Evolutionary conservation across 345 rosid genomes (phyloP).

Genomic region (Eucalyptus brandiana): DNA sequence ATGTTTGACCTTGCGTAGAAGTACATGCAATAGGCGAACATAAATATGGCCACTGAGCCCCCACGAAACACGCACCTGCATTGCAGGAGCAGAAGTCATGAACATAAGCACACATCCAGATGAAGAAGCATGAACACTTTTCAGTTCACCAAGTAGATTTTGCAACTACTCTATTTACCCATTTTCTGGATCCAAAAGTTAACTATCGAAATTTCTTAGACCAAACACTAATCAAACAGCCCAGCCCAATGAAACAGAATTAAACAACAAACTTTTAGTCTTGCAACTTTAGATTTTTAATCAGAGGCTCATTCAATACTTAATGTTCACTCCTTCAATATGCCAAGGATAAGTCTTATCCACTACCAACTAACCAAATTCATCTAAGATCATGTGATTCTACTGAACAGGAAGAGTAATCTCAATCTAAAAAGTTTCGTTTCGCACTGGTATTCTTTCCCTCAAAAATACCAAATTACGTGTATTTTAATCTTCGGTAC

Average conservation of each 20-base stretch:
- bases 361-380: neutral
- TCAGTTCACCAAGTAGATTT: neutral
- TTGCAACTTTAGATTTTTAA: neutral
- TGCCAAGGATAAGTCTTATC: neutral
- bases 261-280: neutral
- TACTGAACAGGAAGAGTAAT: neutral
- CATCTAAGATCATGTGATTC: neutral
- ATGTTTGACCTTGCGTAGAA: slow-evolving; percentile 29
- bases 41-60: slow-evolving; percentile 53
- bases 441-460: neutral
- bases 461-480: neutral
- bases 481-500: neutral
- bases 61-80: slow-evolving; percentile 69
- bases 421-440: neutral
- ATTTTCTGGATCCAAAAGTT: neutral
- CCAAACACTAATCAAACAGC: neutral
- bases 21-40: slow-evolving; percentile 44
- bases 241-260: neutral
- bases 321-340: neutral
- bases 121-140: neutral
- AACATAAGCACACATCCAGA: neutral
- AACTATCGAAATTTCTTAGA: neutral
- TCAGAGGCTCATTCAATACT: neutral
- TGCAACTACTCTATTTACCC: neutral
- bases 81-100: neutral